Conservation (phyloP, 1,284 basidiomycete genomes). For the Ustilago tritici region DNA sequence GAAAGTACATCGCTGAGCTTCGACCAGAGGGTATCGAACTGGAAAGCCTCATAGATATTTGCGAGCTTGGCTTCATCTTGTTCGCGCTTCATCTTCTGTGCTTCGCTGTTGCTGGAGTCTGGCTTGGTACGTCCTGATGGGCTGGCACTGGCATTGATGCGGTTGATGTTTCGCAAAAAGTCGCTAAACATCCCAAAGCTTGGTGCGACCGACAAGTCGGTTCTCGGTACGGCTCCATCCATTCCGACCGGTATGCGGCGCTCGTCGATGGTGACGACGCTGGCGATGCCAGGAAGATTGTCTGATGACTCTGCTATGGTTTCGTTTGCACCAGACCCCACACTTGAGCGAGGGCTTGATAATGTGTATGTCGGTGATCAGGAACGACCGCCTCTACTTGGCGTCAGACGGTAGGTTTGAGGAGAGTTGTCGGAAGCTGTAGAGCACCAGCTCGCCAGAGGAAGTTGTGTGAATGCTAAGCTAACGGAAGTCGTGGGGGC, state of each 20-base stretch:
- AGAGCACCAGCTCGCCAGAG: not conserved
- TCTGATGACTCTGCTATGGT: slow-evolving; percentile 28
- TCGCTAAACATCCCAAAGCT: slow-evolving; percentile 8
- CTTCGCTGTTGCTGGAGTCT: slow-evolving; percentile 24
- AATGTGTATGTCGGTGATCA: not conserved
- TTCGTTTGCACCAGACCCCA: not conserved
- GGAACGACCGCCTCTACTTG: not conserved
- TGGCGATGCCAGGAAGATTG: slow-evolving; percentile 8
- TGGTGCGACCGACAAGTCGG: slow-evolving; percentile 1
- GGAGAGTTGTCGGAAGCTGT: not conserved
- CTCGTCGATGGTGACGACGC: slow-evolving; percentile 20
- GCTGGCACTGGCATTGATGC: slow-evolving; percentile 2
- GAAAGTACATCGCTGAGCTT: slow-evolving; percentile 64
- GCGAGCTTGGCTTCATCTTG: slow-evolving; percentile 70
- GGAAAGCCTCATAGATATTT: slow-evolving; percentile 66
- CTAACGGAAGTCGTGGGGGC: not conserved
- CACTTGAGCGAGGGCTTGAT: not conserved
- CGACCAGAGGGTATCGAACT: slow-evolving; percentile 64
- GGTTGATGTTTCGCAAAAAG: slow-evolving; percentile 12
- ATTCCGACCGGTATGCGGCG: slow-evolving; percentile 15
- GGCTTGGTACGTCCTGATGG: slow-evolving; percentile 16
- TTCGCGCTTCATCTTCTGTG: slow-evolving; percentile 72
- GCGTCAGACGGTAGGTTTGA: not conserved
- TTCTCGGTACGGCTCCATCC: slow-evolving; percentile 1
- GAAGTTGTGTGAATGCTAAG: not conserved